Base-by-base conservation (phyloP, 169 alveolate species). In the Plasmodium yoelii region DNA sequence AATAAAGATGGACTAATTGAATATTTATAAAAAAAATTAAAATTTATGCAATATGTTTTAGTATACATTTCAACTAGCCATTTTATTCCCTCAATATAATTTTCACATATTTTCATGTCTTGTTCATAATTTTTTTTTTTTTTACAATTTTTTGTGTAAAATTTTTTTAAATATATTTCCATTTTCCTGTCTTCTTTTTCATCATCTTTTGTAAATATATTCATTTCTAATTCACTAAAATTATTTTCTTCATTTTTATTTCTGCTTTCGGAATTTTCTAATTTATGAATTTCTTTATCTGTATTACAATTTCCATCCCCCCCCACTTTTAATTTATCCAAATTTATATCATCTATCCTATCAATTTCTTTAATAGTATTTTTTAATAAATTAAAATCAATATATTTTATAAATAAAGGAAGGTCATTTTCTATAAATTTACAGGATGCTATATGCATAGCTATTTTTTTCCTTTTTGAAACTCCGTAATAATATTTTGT, bases 41-140 rank as follows among this genome's bases (percentile, higher is more conserved):
- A 84, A 84, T 84, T 70, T 34, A 69, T 47, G 34, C 91, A 84
- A 70, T 72, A 84, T 15, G 87, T 84, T 69, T 84, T 57, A 8
- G 84, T 69, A 51, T 84, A 84, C 91, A 84, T 84, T 22, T 84
- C 87, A 39, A 84, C 87, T 84, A 84, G 55, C 91, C 91, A 84
- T 44, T 84, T 73, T 42, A 84, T 53, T 1, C 91, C 91, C 42
- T 84, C 68, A 9, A 84, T 19, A 72, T 84, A 84, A 61, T 84
- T 84, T 64, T 84, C 91, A 64, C 65, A 51, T 26, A 57, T 84
- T 12, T 69, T 49, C 77, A 46, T 84, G 59, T 84, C 91, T 8
- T 84, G 65, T 47, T 69, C 64, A 53, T 42, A 84, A 44, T 47
- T 57, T 57, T 56, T 69, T 69, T 84, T 55, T 57, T 71, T 63